These are phyloP conservation scores for Tulasnella sp. DNA, from an alignment of 768 basidiomycete genomes.

Conservation along the genomic window DNA sequence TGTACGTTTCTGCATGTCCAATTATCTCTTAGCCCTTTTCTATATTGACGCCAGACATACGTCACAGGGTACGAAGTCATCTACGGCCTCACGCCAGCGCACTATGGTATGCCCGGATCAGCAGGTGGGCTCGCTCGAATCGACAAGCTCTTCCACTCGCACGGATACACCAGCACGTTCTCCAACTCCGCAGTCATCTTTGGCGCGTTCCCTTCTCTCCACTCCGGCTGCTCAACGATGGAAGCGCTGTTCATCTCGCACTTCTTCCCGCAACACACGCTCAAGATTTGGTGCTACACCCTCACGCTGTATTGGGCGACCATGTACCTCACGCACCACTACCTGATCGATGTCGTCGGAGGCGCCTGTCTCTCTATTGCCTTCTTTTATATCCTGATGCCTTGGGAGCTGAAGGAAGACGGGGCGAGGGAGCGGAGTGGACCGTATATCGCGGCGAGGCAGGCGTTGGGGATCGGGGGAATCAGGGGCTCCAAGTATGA, in stretches of 20 bases:
- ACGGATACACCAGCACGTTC: conserved; percentile 70
- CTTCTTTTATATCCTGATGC: conserved; percentile 82
- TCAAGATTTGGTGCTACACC: conserved; percentile 71
- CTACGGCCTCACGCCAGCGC: conserved; percentile 89
- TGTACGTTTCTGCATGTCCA: conserved; percentile 28
- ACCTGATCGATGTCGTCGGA: conserved; percentile 93
- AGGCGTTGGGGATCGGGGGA: conserved; percentile 11
- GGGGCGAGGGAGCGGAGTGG: conserved; percentile 6
- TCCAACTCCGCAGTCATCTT: conserved; percentile 86
- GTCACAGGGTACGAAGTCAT: conserved; percentile 93
- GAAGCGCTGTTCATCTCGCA: conserved; percentile 89
- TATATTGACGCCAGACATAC: background rate
- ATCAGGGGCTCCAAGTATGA: conserved; percentile 53
- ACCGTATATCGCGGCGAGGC: conserved; percentile 5
- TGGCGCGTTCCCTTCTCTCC: conserved; percentile 92
- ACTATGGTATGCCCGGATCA: conserved; percentile 85
- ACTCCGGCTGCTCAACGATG: conserved; percentile 81
- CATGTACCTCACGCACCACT: conserved; percentile 98
- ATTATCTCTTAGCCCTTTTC: background rate
- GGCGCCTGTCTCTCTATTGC: conserved; percentile 83
- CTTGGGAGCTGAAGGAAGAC: conserved; percentile 32
- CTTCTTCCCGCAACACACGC: conserved; percentile 72
- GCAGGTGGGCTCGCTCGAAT: conserved; percentile 89
- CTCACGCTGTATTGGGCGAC: conserved; percentile 91
- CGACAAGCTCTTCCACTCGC: conserved; percentile 68